Evolutionary conservation across 352 stramenopile genomes (phyloP).

Genomic region (Phytopythium mirpurense): DNA sequence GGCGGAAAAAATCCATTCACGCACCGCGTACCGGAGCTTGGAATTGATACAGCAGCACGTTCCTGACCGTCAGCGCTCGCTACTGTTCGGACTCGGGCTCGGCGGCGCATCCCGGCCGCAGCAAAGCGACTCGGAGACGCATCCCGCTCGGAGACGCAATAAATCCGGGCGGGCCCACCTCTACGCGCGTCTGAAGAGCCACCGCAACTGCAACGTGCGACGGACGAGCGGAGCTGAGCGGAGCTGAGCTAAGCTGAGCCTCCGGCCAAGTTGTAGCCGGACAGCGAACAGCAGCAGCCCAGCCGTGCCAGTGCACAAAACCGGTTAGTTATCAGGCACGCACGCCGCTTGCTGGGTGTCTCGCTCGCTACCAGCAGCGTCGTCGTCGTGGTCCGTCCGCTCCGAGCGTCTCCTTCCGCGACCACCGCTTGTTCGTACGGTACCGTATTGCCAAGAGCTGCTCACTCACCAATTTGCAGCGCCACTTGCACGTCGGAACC

Average conservation of each 20-base stretch:
- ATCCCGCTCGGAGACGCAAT: background rate
- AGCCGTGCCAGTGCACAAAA: background rate
- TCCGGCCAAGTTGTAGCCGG: background rate
- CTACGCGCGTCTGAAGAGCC: conserved; percentile 1
- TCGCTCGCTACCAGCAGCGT: background rate
- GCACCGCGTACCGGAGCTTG: background rate
- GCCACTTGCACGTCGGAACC: background rate
- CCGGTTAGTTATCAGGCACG: background rate
- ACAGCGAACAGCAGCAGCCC: no score
- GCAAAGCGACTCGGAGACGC: background rate
- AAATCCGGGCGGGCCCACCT: background rate
- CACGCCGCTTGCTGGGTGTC: conserved; percentile 3
- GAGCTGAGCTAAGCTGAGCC: no score
- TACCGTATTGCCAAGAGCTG: background rate
- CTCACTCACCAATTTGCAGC: conserved; percentile 6
- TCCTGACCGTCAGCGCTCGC: no score
- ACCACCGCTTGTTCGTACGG: background rate
- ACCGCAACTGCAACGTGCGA: conserved; percentile 7
- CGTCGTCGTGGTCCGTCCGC: conserved; percentile 5
- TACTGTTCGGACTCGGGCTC: background rate
- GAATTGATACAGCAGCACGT: background rate
- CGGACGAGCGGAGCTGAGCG: no score
- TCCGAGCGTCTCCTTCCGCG: no score
- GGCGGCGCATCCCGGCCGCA: background rate
- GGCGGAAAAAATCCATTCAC: conserved; percentile 9